Evolutionary conservation across 2,329 filamentous ascomycete genomes (phyloP).

Genomic region (Talaromyces sp.): DNA sequence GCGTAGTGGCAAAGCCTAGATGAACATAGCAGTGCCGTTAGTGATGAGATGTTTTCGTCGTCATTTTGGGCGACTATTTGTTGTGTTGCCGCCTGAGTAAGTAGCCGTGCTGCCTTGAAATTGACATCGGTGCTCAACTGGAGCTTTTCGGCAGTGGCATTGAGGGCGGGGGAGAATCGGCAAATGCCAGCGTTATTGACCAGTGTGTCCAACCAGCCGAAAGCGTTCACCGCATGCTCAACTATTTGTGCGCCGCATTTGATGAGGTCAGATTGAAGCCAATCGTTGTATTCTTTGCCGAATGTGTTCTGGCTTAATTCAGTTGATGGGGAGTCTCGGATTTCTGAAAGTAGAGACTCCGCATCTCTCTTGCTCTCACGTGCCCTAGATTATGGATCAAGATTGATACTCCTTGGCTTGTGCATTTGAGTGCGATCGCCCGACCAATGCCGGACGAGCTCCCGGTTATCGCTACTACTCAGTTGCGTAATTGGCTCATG

Average conservation of each 20-base stretch:
- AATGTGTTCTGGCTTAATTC: not conserved
- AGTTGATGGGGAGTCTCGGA: not conserved
- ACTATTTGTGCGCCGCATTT: not conserved
- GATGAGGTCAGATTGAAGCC: not conserved
- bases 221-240: not conserved
- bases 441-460: not conserved
- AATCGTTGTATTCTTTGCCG: not conserved
- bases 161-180: not conserved
- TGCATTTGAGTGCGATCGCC: not conserved
- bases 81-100: not conserved
- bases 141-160: not conserved
- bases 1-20: not conserved
- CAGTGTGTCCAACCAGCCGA: not conserved
- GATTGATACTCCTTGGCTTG: not conserved
- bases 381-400: not conserved
- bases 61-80: not conserved
- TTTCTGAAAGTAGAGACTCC: not conserved
- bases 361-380: not conserved
- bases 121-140: not conserved
- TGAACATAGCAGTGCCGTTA: not conserved
- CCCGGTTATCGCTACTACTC: not conserved
- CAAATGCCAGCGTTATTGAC: constrained; percentile 3
- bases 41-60: not conserved
- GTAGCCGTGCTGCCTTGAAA: not conserved
- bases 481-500: not conserved